Conservation (phyloP, 1,284 basidiomycete species). For the Irpex sp. region DNA sequence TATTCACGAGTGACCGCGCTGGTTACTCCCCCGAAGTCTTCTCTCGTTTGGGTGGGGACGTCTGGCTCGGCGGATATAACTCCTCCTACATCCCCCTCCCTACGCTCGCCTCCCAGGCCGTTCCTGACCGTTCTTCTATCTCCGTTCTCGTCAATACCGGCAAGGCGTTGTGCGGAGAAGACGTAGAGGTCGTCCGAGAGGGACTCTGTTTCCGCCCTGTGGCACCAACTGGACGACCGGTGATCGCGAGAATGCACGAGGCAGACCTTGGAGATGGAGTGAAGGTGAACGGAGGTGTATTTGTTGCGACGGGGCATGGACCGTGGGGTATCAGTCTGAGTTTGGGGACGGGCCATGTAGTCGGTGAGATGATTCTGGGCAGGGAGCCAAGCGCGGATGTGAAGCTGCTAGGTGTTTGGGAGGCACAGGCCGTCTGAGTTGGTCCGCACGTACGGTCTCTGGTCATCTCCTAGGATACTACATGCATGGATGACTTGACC, state of each 20-base stretch:
- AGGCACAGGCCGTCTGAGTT: slow-evolving; percentile 11
- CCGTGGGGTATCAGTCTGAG: slow-evolving; percentile 34
- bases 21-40: slow-evolving; percentile 33
- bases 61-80: slow-evolving; percentile 35
- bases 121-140: slow-evolving; percentile 11
- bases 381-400: slow-evolving; percentile 28
- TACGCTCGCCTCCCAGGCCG: slow-evolving; percentile 18
- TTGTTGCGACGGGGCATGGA: slow-evolving; percentile 30
- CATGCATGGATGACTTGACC: too few species aligned
- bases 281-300: slow-evolving; percentile 22
- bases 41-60: slow-evolving; percentile 27
- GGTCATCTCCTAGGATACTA: too few species aligned
- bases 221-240: slow-evolving; percentile 24
- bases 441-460: too few species aligned
- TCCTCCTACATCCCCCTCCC: slow-evolving; percentile 23
- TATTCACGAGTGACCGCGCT: slow-evolving; percentile 26
- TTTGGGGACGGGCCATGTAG: slow-evolving; percentile 29
- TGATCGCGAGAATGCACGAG: slow-evolving; percentile 26
- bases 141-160: slow-evolving; percentile 7
- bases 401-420: slow-evolving; percentile 21
- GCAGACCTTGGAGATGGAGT: slow-evolving; percentile 22
- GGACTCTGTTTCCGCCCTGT: slow-evolving; percentile 33
- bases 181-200: slow-evolving; percentile 19
- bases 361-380: slow-evolving; percentile 29
- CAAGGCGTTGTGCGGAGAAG: slow-evolving; percentile 7